These are phyloP conservation scores for Boletus pseudo-olivaceus DNA, from an alignment of 768 basidiomycete species.

Conservation along the genomic window DNA sequence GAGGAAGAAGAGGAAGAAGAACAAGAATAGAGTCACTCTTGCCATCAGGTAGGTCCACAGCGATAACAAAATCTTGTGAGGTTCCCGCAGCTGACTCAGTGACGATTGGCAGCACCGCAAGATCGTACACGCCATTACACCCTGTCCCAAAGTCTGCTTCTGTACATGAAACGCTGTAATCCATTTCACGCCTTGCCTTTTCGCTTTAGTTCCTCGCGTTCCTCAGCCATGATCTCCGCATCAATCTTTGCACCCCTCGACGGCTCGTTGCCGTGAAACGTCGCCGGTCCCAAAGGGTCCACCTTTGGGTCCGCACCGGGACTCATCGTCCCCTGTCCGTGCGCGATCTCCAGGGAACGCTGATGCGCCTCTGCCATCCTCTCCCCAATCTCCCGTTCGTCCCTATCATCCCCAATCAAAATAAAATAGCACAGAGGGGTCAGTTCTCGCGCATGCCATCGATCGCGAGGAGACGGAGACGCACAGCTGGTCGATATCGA, in stretches of 20 bases:
- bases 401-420: constrained; percentile 25
- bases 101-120: not conserved
- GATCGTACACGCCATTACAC: not conserved
- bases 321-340: constrained; percentile 26
- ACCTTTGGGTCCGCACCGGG: constrained; percentile 31
- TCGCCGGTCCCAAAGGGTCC: constrained; percentile 49
- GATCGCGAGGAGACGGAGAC: not conserved
- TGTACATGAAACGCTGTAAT: not conserved
- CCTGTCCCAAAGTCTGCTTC: not conserved
- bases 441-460: not conserved
- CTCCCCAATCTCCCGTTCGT: constrained; percentile 42
- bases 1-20: constrained; percentile 43
- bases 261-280: constrained; percentile 54
- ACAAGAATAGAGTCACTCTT: constrained; percentile 4
- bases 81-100: not conserved
- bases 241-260: constrained; percentile 58
- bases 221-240: constrained; percentile 50
- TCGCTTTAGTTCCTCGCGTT: constrained; percentile 43
- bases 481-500: constrained; percentile 32
- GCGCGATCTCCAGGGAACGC: constrained; percentile 27
- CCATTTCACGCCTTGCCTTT: constrained; percentile 37
- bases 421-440: not conserved
- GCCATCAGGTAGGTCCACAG: not conserved
- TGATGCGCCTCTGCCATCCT: constrained; percentile 34
- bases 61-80: not conserved